Base-by-base conservation (phyloP, 2,329 filamentous ascomycete species). In the Diaporthe vaccinii region DNA sequence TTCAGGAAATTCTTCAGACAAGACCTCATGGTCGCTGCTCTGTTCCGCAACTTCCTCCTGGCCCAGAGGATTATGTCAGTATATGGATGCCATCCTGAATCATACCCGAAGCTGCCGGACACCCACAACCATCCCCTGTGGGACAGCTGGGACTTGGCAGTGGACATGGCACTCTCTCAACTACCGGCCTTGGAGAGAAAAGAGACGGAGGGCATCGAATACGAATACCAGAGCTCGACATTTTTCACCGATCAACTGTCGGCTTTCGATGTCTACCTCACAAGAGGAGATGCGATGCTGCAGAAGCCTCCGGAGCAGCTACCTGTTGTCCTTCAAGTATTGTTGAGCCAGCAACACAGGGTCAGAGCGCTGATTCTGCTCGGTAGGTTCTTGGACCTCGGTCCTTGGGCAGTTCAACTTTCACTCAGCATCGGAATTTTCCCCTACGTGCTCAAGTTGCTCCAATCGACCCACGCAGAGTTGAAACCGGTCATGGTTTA, bases 401-500 rank as follows among this genome's bases (percentile, higher is more conserved):
- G 97, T 0, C 97, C 97, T 0, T 99, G 97, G 97, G 97, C 97
- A 41, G 97, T 99, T n/a, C 97, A 98, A 83, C 91, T 99, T 55
- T 97, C 97, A 22, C 89, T 99, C 22, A 98, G 96, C 83, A 99
- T 99, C 77, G 97, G 97, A 34, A 99, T 99, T 77, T 99, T 99
- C 84, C 97, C 97, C 0, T 99, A 99, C 82, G 97, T 99, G n/a
- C 87, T 99, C 46, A 99, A 99, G 84, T 88, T 99, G 36, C 87
- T 99, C 25, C 97, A 99, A 83, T 98, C 97, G 6, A 96, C 97
- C 62, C 97, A 97, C 0, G 91, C 95, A 62, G 97, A 99, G 83
- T 86, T 99, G 77, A 98, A 98, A 82, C 96, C 97, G 0, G 96
- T 98, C 76, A 98, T 99, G 97, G 96, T 99, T 7, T 99, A 98